phyloP scores from a whole-genome alignment of 495 filamentous ascomycete genomes.

The Podospora tetraspora region DNA sequence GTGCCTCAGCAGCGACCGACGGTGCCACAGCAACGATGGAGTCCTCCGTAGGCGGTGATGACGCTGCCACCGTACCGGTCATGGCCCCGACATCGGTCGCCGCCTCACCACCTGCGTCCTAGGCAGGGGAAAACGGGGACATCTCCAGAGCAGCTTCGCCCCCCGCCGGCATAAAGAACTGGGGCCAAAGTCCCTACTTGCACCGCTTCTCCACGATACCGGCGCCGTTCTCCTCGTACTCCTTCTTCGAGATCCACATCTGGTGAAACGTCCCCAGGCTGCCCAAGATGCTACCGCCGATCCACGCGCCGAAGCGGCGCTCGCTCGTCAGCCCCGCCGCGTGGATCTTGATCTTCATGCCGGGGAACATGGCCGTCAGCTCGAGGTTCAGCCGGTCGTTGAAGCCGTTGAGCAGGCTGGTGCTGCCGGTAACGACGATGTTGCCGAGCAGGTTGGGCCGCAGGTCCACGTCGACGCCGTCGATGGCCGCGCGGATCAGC shows the following conservation, averaged over 20 bases:
- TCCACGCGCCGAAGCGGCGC: slow-evolving; percentile 86
- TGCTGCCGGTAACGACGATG: slow-evolving; percentile 88
- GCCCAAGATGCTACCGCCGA: slow-evolving; percentile 92
- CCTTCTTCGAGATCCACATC: slow-evolving; percentile 90
- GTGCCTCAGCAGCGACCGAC: not conserved
- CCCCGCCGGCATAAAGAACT: not conserved
- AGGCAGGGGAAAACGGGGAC: too few relatives aligned
- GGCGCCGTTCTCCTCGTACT: slow-evolving; percentile 72
- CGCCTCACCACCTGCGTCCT: too few relatives aligned
- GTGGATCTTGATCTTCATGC: slow-evolving; percentile 74
- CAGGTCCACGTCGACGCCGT: slow-evolving; percentile 79
- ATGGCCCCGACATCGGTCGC: too few relatives aligned
- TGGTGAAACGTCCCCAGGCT: slow-evolving; percentile 99
- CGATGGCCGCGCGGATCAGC: slow-evolving; percentile 70
- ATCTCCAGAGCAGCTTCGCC: too few relatives aligned
- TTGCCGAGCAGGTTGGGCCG: slow-evolving; percentile 77
- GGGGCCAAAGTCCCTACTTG: slow-evolving; percentile 43
- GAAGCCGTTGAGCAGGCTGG: slow-evolving; percentile 79
- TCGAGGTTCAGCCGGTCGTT: slow-evolving; percentile 83
- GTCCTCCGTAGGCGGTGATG: too few relatives aligned
- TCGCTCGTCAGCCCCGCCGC: slow-evolving; percentile 81
- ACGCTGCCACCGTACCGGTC: too few relatives aligned
- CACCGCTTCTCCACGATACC: slow-evolving; percentile 73
- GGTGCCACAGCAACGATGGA: too few relatives aligned
- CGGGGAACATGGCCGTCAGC: slow-evolving; percentile 70